Conservation (phyloP, 768 basidiomycete genomes). For the Phylloporus arenicola region DNA sequence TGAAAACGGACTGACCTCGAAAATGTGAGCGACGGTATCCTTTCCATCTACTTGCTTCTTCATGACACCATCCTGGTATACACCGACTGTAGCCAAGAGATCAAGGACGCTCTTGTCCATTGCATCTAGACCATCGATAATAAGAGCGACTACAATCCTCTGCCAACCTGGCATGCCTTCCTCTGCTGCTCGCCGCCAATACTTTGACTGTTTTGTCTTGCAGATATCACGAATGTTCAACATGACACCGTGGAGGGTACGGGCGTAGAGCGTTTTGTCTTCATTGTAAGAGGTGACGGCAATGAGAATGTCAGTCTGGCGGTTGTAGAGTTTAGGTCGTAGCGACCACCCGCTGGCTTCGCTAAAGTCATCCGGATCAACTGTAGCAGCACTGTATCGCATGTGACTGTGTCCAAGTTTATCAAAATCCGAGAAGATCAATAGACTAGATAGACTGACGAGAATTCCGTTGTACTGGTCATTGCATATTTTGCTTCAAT, state of each 20-base stretch:
- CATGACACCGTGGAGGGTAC: constrained; percentile 95
- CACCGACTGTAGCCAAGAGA: constrained; percentile 82
- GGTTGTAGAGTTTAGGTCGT: constrained; percentile 77
- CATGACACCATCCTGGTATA: constrained; percentile 94
- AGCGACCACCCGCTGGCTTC: constrained; percentile 80
- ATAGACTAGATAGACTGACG: constrained; percentile 46
- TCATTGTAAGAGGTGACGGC: constrained; percentile 94
- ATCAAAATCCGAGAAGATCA: neutral
- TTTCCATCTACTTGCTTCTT: constrained; percentile 89
- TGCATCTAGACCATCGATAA: constrained; percentile 87
- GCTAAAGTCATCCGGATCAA: constrained; percentile 85
- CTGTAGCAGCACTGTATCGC: constrained; percentile 90
- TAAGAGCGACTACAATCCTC: constrained; percentile 82
- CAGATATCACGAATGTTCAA: constrained; percentile 96
- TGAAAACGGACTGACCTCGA: constrained; percentile 56
- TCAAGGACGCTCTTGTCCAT: constrained; percentile 96
- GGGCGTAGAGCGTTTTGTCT: constrained; percentile 86
- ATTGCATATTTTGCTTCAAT: constrained; percentile 74
- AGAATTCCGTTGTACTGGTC: constrained; percentile 82
- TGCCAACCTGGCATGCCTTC: constrained; percentile 88
- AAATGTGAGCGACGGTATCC: constrained; percentile 89
- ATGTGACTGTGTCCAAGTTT: constrained; percentile 51
- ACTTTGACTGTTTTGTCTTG: constrained; percentile 92
- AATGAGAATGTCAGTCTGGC: constrained; percentile 89
- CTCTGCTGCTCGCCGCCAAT: constrained; percentile 78